phyloP scores from a whole-genome alignment of 805 yeast genomes.

The Pichia occidentalis region DNA sequence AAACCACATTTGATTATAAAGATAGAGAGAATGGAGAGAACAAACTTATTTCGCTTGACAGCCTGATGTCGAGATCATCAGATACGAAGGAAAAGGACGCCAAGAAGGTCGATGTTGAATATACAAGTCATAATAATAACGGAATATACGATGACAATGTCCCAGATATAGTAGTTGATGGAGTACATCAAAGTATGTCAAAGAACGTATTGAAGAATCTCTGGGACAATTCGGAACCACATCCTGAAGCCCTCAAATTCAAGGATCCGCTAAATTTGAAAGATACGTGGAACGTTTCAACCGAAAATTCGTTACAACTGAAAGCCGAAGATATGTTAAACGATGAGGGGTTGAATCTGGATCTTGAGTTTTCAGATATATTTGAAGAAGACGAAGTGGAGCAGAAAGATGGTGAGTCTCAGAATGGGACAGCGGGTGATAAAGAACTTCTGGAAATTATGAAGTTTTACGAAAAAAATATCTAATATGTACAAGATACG shows the following conservation, averaged over 20 bases:
- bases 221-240: slow-evolving; percentile 10
- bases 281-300: slow-evolving; percentile 8
- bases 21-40: neutral
- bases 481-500: neutral
- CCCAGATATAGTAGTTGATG: slow-evolving; percentile 31
- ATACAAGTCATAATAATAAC: slow-evolving; percentile 22
- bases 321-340: slow-evolving; percentile 1
- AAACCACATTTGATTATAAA: slow-evolving; percentile 11
- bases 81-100: slow-evolving; percentile 24
- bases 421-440: slow-evolving; percentile 16
- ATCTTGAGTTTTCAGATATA: slow-evolving; percentile 24
- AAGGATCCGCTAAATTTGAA: slow-evolving; percentile 25
- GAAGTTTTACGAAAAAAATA: slow-evolving; percentile 18
- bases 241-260: slow-evolving; percentile 9
- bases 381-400: slow-evolving; percentile 10
- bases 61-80: slow-evolving; percentile 2
- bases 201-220: slow-evolving; percentile 26
- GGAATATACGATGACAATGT: slow-evolving; percentile 7
- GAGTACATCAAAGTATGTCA: slow-evolving; percentile 40
- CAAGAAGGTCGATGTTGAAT: slow-evolving; percentile 43
- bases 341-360: slow-evolving; percentile 17
- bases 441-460: slow-evolving; percentile 18
- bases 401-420: slow-evolving; percentile 19
- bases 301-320: neutral
- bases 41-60: slow-evolving; percentile 3